These are phyloP conservation scores for Candida glaebosa DNA, from an alignment of 805 yeast species.

Conservation along the genomic window DNA sequence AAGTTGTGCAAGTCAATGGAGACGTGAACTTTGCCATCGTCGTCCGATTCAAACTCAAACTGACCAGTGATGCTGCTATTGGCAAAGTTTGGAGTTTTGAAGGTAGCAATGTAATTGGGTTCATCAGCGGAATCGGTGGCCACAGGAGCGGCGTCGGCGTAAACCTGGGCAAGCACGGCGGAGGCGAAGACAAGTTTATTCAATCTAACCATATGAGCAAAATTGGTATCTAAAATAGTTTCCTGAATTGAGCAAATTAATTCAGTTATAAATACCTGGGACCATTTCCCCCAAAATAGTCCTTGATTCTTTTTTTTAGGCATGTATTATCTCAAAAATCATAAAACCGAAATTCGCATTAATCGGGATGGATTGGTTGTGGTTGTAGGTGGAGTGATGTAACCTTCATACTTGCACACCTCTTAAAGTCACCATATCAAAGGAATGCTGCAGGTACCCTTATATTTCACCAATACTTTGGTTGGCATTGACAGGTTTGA, in stretches of 20 bases:
- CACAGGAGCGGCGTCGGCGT: conserved; percentile 23
- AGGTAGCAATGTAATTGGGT: conserved; percentile 26
- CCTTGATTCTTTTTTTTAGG: no score
- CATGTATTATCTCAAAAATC: no score
- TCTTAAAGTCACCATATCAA: no score
- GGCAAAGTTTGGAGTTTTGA: conserved; percentile 12
- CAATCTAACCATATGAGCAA: background rate
- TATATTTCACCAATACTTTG: no score
- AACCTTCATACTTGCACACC: no score
- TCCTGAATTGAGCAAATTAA: conserved; percentile 1
- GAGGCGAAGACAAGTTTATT: background rate
- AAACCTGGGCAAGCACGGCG: background rate
- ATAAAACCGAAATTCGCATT: no score
- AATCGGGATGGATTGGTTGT: no score
- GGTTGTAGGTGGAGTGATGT: no score
- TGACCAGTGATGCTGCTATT: conserved; percentile 20
- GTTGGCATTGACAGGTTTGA: no score
- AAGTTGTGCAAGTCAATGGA: conserved; percentile 28
- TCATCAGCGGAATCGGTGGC: conserved; percentile 27
- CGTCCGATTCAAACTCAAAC: conserved; percentile 25
- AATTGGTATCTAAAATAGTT: background rate
- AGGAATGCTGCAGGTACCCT: no score
- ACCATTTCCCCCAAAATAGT: no score
- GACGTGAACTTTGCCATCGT: conserved; percentile 32
- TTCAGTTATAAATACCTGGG: background rate